These are phyloP conservation scores for Penicillium desertorum DNA, from an alignment of 495 filamentous ascomycete species.

Conservation along the genomic window DNA sequence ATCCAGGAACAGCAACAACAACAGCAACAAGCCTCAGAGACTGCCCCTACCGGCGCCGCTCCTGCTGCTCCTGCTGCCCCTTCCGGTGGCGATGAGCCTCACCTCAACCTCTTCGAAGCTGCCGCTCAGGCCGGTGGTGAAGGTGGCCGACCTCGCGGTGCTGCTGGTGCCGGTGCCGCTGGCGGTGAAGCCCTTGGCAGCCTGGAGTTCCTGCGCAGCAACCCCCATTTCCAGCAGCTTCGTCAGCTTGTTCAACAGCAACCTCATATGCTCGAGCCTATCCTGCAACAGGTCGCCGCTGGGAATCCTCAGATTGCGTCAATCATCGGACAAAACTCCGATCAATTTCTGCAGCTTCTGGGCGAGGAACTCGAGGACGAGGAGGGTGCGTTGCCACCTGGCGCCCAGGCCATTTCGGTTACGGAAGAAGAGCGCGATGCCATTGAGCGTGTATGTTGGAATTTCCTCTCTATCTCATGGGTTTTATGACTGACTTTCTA, in stretches of 20 bases:
- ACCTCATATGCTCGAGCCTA: conserved; percentile 96
- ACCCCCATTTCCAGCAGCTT: conserved; percentile 96
- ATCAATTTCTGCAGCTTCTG: conserved; percentile 85
- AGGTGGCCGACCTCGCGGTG: conserved; percentile 44
- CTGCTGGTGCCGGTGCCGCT: conserved; percentile 52
- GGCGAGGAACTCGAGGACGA: conserved; percentile 70
- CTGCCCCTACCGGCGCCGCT: conserved; percentile 38
- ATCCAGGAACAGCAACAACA: conserved; percentile 61
- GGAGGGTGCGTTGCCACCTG: conserved; percentile 78
- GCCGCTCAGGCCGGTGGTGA: conserved; percentile 74
- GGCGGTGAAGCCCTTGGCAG: conserved; percentile 65
- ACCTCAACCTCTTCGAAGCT: conserved; percentile 90
- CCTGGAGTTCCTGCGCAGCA: conserved; percentile 92
- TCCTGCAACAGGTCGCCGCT: conserved; percentile 91
- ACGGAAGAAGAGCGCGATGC: conserved; percentile 96
- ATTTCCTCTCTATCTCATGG: not conserved
- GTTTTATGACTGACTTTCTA: conserved; percentile 34
- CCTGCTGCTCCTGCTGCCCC: conserved; percentile 32
- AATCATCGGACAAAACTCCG: conserved; percentile 84
- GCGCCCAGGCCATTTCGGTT: conserved; percentile 83
- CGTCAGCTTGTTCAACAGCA: conserved; percentile 96
- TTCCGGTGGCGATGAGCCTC: conserved; percentile 58
- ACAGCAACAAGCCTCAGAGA: conserved; percentile 27
- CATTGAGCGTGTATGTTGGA: conserved; percentile 80
- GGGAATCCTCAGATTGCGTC: conserved; percentile 93